These are phyloP conservation scores for Quercus lobata DNA, from an alignment of 331 rosid species.

Conservation along the genomic window DNA sequence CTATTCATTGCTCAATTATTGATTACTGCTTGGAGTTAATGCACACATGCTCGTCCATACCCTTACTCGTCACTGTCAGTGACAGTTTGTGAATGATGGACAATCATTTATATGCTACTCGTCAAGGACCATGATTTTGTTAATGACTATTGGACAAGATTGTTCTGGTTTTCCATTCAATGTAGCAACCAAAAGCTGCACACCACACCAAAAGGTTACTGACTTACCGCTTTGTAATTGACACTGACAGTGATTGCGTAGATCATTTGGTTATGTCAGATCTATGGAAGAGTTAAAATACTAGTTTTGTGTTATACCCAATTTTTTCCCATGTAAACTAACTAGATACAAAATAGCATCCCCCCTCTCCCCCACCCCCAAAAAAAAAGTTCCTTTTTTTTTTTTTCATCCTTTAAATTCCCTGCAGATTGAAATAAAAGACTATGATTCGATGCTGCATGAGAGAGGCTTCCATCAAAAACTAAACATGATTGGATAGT, in stretches of 20 bases:
- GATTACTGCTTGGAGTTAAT: too few relatives aligned
- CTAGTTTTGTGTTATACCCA: neutral
- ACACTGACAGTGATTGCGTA: neutral
- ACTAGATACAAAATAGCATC: too few relatives aligned
- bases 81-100: too few relatives aligned
- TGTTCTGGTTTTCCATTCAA: neutral
- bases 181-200: too few relatives aligned
- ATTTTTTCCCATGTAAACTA: too few relatives aligned
- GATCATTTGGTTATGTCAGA: neutral
- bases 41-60: too few relatives aligned
- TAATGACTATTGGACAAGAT: neutral
- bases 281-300: conserved; percentile 7
- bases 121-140: neutral
- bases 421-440: conserved; percentile 45
- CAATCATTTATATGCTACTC: too few relatives aligned
- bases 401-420: neutral
- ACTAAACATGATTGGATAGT: conserved; percentile 25
- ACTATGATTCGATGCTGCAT: conserved; percentile 65
- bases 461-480: conserved; percentile 76
- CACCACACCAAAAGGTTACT: too few relatives aligned
- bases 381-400: neutral
- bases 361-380: neutral
- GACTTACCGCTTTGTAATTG: too few relatives aligned
- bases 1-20: too few relatives aligned
- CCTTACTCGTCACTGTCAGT: too few relatives aligned